Conservation (phyloP, 1,284 basidiomycete species). For the Retiboletus flavoniger region DNA sequence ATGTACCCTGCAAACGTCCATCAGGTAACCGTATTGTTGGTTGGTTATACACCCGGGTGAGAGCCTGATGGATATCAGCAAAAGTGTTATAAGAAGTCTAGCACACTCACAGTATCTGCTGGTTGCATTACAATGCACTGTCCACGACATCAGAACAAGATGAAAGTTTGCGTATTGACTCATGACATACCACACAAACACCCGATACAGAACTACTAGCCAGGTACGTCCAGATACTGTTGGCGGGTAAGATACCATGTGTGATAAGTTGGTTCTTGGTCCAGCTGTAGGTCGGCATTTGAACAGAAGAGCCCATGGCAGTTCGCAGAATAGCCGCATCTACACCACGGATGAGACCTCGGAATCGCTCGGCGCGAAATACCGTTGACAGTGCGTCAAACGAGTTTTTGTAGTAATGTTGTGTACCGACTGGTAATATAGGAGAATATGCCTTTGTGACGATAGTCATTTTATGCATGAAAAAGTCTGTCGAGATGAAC, state of each 20-base stretch:
- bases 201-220: conserved; percentile 88
- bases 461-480: background rate
- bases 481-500: conserved; percentile 19
- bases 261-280: conserved; percentile 77
- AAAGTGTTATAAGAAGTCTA: background rate
- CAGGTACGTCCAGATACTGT: conserved; percentile 86
- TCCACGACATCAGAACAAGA: conserved; percentile 3
- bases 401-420: conserved; percentile 87
- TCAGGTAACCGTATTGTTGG: conserved; percentile 72
- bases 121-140: conserved; percentile 88
- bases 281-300: conserved; percentile 94
- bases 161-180: background rate
- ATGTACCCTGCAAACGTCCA: conserved; percentile 71
- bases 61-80: conserved; percentile 49
- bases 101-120: conserved; percentile 71
- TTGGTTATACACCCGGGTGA: conserved; percentile 97
- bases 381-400: conserved; percentile 83
- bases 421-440: conserved; percentile 88
- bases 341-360: conserved; percentile 86
- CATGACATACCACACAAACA: conserved; percentile 78
- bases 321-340: conserved; percentile 93
- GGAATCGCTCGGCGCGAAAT: conserved; percentile 70
- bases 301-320: conserved; percentile 90
- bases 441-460: conserved; percentile 81
- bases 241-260: conserved; percentile 62